Base-by-base conservation (phyloP, 257 asterid species). In the Nicotiana benthamiana region DNA sequence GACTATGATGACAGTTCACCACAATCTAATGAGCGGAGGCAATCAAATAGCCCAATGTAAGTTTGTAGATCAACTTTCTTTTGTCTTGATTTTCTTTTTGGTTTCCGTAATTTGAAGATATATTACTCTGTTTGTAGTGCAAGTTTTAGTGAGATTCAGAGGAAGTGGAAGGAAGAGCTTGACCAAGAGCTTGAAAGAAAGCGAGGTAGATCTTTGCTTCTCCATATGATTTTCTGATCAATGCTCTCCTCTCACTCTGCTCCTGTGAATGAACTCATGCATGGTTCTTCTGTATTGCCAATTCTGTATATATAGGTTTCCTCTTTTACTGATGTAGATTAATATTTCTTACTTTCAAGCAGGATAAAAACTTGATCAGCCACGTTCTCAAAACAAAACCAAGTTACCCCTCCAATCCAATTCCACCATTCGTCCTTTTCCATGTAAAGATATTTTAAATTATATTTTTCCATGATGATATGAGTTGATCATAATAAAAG, bases 91-190 rank as follows among this genome's bases (percentile, higher is more conserved):
- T 48, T 61, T 56, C 54, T 57, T 18, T 76, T 16, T 16, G 59
- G 13, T 54, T 28, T 10, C 11, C 9, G 40, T 83, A 62, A 68
- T 40, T 67, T 80, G 66, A 67, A 53, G n/a, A 30, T 27, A 43
- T 0, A 40, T n/a, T 20, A n/a, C 83, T 62, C 30, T 62, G 46
- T 74, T 16, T 26, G 28, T 65, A 83, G 88, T 8, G 80, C 28
- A 63, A 81, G 61, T 16, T 81, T 83, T 63, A 64, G 56, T 51
- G 90, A 87, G 81, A 87, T 83, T 83, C 85, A 87, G 76, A 85
- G 81, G 85, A 85, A 83, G 63, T 87, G 90, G 90, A 85, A 87
- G 65, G 90, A 85, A 79, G 88, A 87, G 81, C 90, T 87, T 40
- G 86, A 67, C 63, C 85, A 87, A 77, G 88, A 87, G 80, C 88